A percentile compares a stretch with the other conserved stretches of the same genome.
These are phyloP conservation scores for Iris pallida DNA, from an alignment of 116 monocot species.

Conservation along the genomic window DNA sequence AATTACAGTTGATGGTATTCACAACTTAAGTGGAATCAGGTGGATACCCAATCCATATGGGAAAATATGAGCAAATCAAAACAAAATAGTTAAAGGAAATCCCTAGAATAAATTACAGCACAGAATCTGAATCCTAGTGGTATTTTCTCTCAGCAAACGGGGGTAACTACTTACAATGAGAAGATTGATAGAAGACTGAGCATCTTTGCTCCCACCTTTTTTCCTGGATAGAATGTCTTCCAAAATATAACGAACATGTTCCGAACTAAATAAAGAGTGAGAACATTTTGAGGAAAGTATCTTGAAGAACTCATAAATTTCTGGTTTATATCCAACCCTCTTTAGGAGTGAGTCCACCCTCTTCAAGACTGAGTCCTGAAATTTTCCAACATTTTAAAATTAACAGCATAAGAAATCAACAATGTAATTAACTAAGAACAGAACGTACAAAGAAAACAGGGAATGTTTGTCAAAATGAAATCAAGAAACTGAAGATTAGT, in stretches of 20 bases:
- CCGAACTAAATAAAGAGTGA: constrained; percentile 59
- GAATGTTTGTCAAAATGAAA: too few relatives aligned
- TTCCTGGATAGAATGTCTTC: constrained; percentile 31
- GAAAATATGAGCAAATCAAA: background rate
- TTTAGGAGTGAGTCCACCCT: constrained; percentile 61
- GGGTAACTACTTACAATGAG: constrained; percentile 52
- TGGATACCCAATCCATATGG: too few relatives aligned
- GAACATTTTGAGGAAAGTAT: constrained; percentile 69
- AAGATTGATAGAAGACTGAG: constrained; percentile 40
- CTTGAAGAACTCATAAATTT: constrained; percentile 60
- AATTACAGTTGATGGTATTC: too few relatives aligned
- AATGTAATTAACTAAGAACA: too few relatives aligned
- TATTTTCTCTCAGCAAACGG: background rate
- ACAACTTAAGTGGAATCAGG: too few relatives aligned
- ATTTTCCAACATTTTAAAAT: constrained; percentile 1
- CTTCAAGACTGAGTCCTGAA: too few relatives aligned
- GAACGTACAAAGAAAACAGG: too few relatives aligned
- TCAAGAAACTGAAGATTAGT: background rate
- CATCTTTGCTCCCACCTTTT: constrained; percentile 17
- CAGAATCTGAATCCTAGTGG: background rate
- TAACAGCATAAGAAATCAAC: constrained; percentile 6
- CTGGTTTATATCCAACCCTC: constrained; percentile 74
- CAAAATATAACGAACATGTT: constrained; percentile 56
- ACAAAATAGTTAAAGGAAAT: constrained; percentile 2
- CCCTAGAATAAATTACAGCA: background rate